phyloP scores from a whole-genome alignment of 2,329 filamentous ascomycete species.

The Aotearoamyces nothofagi region DNA sequence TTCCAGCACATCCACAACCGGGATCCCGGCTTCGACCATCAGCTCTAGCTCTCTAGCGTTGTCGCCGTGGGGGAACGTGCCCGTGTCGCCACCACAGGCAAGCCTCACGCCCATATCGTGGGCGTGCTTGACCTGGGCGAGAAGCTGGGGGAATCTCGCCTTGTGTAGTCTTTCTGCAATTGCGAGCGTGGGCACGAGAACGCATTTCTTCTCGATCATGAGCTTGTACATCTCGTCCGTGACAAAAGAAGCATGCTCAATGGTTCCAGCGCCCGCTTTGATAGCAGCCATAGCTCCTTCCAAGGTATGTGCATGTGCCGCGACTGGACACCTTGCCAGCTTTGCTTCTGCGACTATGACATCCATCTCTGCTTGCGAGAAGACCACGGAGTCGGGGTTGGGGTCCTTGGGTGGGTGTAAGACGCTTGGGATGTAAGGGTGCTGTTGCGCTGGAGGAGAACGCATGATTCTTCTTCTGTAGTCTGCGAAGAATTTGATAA shows the following conservation, averaged over 20 bases:
- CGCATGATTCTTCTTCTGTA: slow-evolving; percentile 29
- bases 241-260: slow-evolving; percentile 29
- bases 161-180: slow-evolving; percentile 23
- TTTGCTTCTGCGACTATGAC: slow-evolving; percentile 31
- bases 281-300: slow-evolving; percentile 29
- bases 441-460: slow-evolving; percentile 22
- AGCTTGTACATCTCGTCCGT: slow-evolving; percentile 25
- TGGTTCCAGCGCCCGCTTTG: slow-evolving; percentile 27
- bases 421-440: slow-evolving; percentile 14
- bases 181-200: slow-evolving; percentile 37
- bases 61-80: slow-evolving; percentile 35
- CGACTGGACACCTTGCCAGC: slow-evolving; percentile 25
- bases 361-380: slow-evolving; percentile 32
- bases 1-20: slow-evolving; percentile 31
- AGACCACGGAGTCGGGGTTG: slow-evolving; percentile 29
- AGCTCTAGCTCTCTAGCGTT: slow-evolving; percentile 37
- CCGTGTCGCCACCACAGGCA: slow-evolving; percentile 37
- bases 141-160: slow-evolving; percentile 16
- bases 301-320: slow-evolving; percentile 26
- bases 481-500: slow-evolving; percentile 37
- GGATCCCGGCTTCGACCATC: slow-evolving; percentile 33
- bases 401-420: slow-evolving; percentile 22
- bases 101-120: slow-evolving; percentile 31
- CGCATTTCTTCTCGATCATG: slow-evolving; percentile 27
- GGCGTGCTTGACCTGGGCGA: slow-evolving; percentile 27